Percentiles rank a stretch among this genome's conserved stretches.
Conservation (phyloP, 768 basidiomycete species). For the Mycena floridula region DNA sequence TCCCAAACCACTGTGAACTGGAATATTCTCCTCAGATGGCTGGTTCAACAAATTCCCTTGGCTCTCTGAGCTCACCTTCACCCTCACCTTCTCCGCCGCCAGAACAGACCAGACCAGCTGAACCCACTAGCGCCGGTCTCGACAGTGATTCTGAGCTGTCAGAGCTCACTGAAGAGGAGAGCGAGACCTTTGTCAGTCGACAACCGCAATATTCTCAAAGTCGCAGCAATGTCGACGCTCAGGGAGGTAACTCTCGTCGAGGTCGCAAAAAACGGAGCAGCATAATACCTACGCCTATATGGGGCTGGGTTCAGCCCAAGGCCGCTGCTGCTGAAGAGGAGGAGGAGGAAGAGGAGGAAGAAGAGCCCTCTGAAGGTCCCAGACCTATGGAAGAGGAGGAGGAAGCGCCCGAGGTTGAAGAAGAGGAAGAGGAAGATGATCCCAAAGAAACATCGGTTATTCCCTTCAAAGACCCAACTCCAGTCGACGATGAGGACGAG, state of each 20-base stretch:
- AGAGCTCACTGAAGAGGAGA: constrained; percentile 79
- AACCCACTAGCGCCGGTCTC: constrained; percentile 31
- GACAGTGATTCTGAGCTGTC: constrained; percentile 75
- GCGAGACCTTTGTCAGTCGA: constrained; percentile 27
- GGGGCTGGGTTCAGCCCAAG: constrained; percentile 73
- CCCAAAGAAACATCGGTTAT: constrained; percentile 14
- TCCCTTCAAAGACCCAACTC: constrained; percentile 9
- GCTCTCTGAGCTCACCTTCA: constrained; percentile 61
- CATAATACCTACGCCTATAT: constrained; percentile 76
- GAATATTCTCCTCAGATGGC: background rate
- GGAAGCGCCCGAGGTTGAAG: constrained; percentile 28
- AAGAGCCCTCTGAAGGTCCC: constrained; percentile 35
- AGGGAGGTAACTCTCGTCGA: constrained; percentile 4
- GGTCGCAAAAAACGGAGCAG: constrained; percentile 54
- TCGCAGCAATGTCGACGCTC: background rate
- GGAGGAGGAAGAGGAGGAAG: constrained; percentile 50
- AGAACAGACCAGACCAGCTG: constrained; percentile 11
- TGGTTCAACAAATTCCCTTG: constrained; percentile 35
- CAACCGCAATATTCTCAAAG: constrained; percentile 2
- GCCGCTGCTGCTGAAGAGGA: constrained; percentile 26
- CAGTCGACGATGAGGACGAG: constrained; percentile 15
- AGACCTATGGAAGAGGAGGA: constrained; percentile 62
- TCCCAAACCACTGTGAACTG: background rate
- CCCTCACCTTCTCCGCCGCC: constrained; percentile 45
- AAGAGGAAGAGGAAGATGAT: constrained; percentile 23